These are phyloP conservation scores for Saraca asoca DNA, from an alignment of 331 rosid species.

Conservation along the genomic window DNA sequence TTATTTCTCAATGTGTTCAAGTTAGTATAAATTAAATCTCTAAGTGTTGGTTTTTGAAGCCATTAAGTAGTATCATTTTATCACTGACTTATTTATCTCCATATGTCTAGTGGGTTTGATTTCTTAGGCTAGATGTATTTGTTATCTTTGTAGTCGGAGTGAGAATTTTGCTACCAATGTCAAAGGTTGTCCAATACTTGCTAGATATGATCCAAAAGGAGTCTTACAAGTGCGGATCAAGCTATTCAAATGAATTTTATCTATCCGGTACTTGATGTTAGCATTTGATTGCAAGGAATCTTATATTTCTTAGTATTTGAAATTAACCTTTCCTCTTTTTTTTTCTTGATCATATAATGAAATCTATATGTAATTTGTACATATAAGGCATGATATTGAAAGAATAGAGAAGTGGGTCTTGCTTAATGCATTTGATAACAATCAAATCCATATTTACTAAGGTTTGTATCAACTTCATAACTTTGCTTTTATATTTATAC, in stretches of 20 bases:
- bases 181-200: slow-evolving; percentile 80
- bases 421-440: too few relatives aligned
- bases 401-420: too few relatives aligned
- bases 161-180: slow-evolving; percentile 88
- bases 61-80: background rate
- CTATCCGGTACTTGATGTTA: too few relatives aligned
- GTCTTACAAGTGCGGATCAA: slow-evolving; percentile 53
- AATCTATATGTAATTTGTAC: too few relatives aligned
- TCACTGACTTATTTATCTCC: slow-evolving; percentile 5
- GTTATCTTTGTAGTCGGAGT: slow-evolving; percentile 76
- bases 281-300: too few relatives aligned
- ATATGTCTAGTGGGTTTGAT: slow-evolving; percentile 2
- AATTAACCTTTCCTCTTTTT: too few relatives aligned
- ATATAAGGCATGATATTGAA: too few relatives aligned
- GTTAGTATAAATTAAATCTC: slow-evolving; percentile 13
- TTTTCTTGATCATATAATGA: too few relatives aligned
- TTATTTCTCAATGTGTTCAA: slow-evolving; percentile 71
- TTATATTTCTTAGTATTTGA: too few relatives aligned
- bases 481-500: too few relatives aligned
- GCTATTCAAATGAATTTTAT: slow-evolving; percentile 32
- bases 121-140: slow-evolving; percentile 21
- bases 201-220: slow-evolving; percentile 74
- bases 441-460: too few relatives aligned
- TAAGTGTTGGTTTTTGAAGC: slow-evolving; percentile 5
- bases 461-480: too few relatives aligned